Evolutionary conservation across 768 basidiomycete genomes (phyloP).

Genomic region (Amanita muscaria): DNA sequence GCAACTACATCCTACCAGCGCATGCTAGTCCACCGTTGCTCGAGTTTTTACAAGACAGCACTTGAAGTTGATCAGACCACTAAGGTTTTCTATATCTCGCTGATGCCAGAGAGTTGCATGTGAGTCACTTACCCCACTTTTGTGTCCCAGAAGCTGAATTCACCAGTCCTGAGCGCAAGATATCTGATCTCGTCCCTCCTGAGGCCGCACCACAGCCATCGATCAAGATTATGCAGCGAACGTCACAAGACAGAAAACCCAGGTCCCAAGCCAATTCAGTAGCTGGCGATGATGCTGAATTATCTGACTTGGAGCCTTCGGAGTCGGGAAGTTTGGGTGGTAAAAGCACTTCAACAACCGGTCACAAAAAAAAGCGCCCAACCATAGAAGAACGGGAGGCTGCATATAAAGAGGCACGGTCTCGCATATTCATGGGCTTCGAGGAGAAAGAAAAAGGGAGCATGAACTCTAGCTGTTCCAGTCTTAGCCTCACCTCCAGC

Average conservation of each 20-base stretch:
- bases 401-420: slow-evolving; percentile 82
- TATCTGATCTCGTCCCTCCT: slow-evolving; percentile 71
- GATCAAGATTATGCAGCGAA: slow-evolving; percentile 83
- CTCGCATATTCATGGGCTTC: slow-evolving; percentile 79
- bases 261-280: slow-evolving; percentile 59
- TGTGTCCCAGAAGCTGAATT: too few species aligned
- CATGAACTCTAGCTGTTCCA: slow-evolving; percentile 69
- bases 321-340: slow-evolving; percentile 72
- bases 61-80: slow-evolving; percentile 59
- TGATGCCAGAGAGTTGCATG: slow-evolving; percentile 66
- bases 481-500: slow-evolving; percentile 60
- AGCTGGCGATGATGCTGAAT: slow-evolving; percentile 65
- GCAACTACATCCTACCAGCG: slow-evolving; percentile 78
- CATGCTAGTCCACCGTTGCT: slow-evolving; percentile 79
- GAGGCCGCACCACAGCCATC: slow-evolving; percentile 65
- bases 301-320: slow-evolving; percentile 73
- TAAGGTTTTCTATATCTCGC: slow-evolving; percentile 53
- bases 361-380: slow-evolving; percentile 58
- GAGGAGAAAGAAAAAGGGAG: slow-evolving; percentile 68
- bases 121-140: slow-evolving; percentile 32
- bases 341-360: slow-evolving; percentile 53
- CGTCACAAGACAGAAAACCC: slow-evolving; percentile 41
- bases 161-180: slow-evolving; percentile 55
- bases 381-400: slow-evolving; percentile 84
- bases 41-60: slow-evolving; percentile 66